Evolutionary conservation across 257 asterid genomes (phyloP).

Genomic region (Hygrophila difformis): DNA sequence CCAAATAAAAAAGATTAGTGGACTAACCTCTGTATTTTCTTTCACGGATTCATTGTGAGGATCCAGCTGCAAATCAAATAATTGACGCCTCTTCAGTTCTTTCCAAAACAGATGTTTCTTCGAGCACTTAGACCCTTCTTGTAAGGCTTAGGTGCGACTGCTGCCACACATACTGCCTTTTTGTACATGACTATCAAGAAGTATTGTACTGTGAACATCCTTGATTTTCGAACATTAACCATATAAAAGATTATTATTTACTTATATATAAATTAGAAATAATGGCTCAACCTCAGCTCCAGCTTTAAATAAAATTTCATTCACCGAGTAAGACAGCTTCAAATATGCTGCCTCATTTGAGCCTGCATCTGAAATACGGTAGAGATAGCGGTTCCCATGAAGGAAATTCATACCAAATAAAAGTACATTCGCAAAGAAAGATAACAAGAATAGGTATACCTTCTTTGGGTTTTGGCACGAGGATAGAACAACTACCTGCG

Average conservation of each 20-base stretch:
- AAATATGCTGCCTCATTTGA: conserved; percentile 53
- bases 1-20: no score
- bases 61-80: conserved; percentile 52
- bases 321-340: conserved; percentile 50
- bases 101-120: conserved; percentile 68
- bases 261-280: not conserved
- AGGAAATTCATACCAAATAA: not conserved
- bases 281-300: conserved; percentile 41
- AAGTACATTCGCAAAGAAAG: not conserved
- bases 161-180: conserved; percentile 27
- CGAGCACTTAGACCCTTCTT: conserved; percentile 53
- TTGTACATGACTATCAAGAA: conserved; percentile 69
- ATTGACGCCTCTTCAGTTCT: conserved; percentile 57
- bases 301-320: conserved; percentile 45
- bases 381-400: not conserved
- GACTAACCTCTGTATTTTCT: no score
- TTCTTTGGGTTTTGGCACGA: conserved; percentile 36
- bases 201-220: conserved; percentile 67
- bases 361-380: not conserved
- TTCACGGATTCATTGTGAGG: no score
- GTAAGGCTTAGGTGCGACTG: conserved; percentile 25
- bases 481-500: conserved; percentile 58
- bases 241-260: no score
- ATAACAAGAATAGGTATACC: conserved; percentile 27
- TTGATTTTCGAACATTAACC: conserved; percentile 28